Evolutionary conservation across 306 rosid genomes (phyloP).

Genomic region (Hippophae gyantsensis): DNA sequence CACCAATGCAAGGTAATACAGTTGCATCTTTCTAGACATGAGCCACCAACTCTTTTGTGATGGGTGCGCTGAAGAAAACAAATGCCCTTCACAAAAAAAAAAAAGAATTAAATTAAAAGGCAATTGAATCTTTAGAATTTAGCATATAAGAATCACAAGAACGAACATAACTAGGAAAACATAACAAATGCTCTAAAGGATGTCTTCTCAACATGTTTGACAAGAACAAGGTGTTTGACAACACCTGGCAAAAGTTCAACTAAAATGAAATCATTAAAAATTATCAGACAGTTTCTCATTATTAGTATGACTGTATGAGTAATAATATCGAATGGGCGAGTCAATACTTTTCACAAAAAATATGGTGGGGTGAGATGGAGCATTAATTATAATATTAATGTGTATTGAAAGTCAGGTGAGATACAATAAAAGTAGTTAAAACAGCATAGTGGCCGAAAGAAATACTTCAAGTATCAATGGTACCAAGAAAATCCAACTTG

Average conservation of each 20-base stretch:
- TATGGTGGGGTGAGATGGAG: too few relatives aligned
- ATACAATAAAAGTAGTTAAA: too few relatives aligned
- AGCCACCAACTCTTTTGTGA: constrained; percentile 58
- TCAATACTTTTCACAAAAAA: too few relatives aligned
- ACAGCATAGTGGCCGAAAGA: not conserved
- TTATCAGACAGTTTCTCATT: too few relatives aligned
- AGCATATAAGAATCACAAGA: not conserved
- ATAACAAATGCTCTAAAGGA: constrained; percentile 26
- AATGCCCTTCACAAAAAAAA: constrained; percentile 64
- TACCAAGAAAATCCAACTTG: not conserved
- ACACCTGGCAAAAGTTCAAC: constrained; percentile 22
- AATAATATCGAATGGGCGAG: too few relatives aligned
- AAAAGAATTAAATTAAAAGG: constrained; percentile 14
- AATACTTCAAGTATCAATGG: not conserved
- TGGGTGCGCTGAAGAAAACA: constrained; percentile 88
- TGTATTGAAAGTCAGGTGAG: too few relatives aligned
- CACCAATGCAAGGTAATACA: constrained; percentile 68
- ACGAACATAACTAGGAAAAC: not conserved
- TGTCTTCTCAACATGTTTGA: constrained; percentile 88
- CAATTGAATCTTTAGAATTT: constrained; percentile 13
- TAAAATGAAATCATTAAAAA: too few relatives aligned
- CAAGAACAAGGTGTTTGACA: constrained; percentile 44
- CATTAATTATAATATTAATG: too few relatives aligned
- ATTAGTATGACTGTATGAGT: too few relatives aligned
- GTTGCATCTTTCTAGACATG: constrained; percentile 64